Percentiles rank a stretch among this genome's conserved stretches.
phyloP scores from a whole-genome alignment of 1,139 yeast species.

The Zygosaccharomyces pseudobailii region DNA sequence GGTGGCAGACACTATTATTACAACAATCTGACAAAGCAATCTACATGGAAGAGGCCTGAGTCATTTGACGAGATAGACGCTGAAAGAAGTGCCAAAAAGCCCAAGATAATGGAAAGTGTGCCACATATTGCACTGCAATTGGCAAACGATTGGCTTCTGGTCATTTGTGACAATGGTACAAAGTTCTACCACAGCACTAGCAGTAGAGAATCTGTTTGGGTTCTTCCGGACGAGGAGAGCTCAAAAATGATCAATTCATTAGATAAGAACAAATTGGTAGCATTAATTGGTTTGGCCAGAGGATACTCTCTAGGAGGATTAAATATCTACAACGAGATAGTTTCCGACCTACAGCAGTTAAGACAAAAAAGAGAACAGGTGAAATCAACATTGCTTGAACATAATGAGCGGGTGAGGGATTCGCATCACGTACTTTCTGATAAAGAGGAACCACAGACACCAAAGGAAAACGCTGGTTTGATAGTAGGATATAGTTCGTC shows the following conservation, averaged over 20 bases:
- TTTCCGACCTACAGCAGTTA: conserved; percentile 14
- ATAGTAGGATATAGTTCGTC: conserved; percentile 14
- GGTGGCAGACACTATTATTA: conserved; percentile 71
- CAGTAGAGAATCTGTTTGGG: conserved; percentile 37
- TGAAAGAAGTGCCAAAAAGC: neutral
- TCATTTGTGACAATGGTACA: conserved; percentile 42
- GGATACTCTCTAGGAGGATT: conserved; percentile 34
- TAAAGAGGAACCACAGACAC: conserved; percentile 4
- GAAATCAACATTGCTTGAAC: conserved; percentile 1
- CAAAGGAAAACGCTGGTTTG: conserved; percentile 6
- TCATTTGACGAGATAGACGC: conserved; percentile 25
- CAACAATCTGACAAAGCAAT: conserved; percentile 58
- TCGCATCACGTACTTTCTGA: too few species aligned
- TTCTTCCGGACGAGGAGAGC: conserved; percentile 36
- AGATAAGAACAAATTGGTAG: conserved; percentile 36
- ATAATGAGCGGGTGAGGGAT: neutral
- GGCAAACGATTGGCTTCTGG: conserved; percentile 38
- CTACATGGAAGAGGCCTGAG: conserved; percentile 80
- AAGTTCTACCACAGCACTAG: conserved; percentile 41
- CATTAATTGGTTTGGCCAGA: conserved; percentile 43
- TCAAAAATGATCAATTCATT: conserved; percentile 30
- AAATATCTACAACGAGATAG: conserved; percentile 24
- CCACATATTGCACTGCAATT: conserved; percentile 21
- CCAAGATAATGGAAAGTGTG: conserved; percentile 1
- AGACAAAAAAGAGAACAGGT: conserved; percentile 8